Evolutionary conservation across 495 filamentous ascomycete genomes (phyloP).

Genomic region (Bombardia bombarda): DNA sequence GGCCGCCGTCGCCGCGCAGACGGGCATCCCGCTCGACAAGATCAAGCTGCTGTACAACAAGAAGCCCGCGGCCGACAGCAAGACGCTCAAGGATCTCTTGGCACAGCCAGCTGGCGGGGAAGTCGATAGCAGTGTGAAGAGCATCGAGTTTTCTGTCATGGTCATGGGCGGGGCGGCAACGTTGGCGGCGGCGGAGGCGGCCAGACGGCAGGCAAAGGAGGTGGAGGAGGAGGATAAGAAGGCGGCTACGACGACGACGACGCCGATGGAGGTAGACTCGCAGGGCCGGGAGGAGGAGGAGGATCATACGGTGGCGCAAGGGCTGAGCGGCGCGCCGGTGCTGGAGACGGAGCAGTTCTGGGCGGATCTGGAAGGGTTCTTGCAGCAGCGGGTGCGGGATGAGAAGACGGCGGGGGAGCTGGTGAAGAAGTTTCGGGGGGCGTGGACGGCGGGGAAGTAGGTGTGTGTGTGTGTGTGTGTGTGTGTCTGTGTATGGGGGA

Average conservation of each 20-base stretch:
- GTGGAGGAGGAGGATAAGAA: conserved; percentile 13
- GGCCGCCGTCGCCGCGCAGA: conserved; percentile 43
- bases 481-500: no score
- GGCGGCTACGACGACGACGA: background rate
- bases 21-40: conserved; percentile 52
- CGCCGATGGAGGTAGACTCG: background rate
- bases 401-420: conserved; percentile 57
- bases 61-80: conserved; percentile 69
- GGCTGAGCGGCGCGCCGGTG: conserved; percentile 32
- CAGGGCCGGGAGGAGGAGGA: conserved; percentile 2
- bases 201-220: conserved; percentile 2
- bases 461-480: no score
- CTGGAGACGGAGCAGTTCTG: conserved; percentile 74
- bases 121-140: no score
- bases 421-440: conserved; percentile 56
- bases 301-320: conserved; percentile 24
- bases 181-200: background rate
- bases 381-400: conserved; percentile 71
- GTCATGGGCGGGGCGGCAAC: conserved; percentile 58
- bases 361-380: conserved; percentile 73
- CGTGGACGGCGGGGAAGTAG: conserved; percentile 45
- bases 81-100: conserved; percentile 52
- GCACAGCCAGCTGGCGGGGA: conserved; percentile 17
- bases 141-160: conserved; percentile 79
- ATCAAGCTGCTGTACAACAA: conserved; percentile 76